Conservation (phyloP, 129 eudicot genomes). For the Centella asiatica region DNA sequence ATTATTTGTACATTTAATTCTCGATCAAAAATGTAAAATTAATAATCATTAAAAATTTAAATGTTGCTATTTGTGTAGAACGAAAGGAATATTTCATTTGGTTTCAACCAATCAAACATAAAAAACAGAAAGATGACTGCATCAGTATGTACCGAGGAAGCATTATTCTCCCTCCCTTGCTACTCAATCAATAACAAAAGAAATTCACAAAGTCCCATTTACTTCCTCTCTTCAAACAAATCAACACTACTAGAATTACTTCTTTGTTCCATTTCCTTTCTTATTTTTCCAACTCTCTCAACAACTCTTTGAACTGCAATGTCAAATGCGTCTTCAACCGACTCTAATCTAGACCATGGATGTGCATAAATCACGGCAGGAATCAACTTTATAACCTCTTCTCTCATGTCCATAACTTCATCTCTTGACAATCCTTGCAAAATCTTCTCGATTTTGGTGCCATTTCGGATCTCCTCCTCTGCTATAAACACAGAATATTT, state of each 20-base stretch:
- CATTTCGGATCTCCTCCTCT: constrained; percentile 24
- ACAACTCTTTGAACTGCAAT: constrained; percentile 23
- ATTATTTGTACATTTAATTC: no score
- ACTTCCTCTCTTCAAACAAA: background rate
- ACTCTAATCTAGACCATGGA: constrained; percentile 27
- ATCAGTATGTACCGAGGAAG: no score
- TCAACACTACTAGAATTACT: background rate
- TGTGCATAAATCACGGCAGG: constrained; percentile 40
- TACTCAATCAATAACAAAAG: no score
- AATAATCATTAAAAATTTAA: no score
- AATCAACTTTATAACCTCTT: constrained; percentile 40
- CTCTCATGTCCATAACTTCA: constrained; percentile 38
- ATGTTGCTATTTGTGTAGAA: no score
- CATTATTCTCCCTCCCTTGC: no score
- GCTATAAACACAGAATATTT: constrained; percentile 54
- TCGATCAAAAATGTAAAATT: no score
- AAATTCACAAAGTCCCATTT: no score
- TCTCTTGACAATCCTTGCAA: constrained; percentile 20
- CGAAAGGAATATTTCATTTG: no score
- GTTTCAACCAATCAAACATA: no score
- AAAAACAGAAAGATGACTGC: no score
- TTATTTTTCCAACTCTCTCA: background rate
- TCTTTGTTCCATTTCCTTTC: background rate
- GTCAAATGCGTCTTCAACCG: constrained; percentile 47
- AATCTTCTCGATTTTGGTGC: constrained; percentile 27